Conservation (phyloP, 768 basidiomycete species). For the Scleroderma bovista region DNA sequence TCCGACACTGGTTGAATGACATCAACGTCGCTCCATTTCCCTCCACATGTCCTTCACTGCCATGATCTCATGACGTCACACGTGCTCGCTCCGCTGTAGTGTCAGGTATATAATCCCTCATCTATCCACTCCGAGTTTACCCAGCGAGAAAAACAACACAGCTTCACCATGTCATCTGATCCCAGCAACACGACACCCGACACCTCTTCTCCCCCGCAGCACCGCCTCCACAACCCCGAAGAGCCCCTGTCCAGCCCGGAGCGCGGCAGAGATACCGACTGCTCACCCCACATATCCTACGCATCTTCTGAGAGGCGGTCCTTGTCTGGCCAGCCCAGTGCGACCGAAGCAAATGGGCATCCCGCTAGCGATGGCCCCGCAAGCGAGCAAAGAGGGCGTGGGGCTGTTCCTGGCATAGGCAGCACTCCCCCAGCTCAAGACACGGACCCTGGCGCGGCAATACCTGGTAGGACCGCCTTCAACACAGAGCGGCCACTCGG, state of each 20-base stretch:
- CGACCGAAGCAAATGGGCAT: slow-evolving; percentile 2
- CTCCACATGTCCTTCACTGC: too few relatives aligned
- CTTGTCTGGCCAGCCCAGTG: background rate
- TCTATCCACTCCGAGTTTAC: too few relatives aligned
- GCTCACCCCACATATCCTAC: slow-evolving; percentile 33
- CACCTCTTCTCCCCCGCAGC: slow-evolving; percentile 20
- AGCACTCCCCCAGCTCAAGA: background rate
- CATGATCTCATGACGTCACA: too few relatives aligned
- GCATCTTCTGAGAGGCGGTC: slow-evolving; percentile 29
- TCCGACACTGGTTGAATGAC: too few relatives aligned
- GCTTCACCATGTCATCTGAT: background rate
- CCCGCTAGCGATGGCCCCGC: slow-evolving; percentile 14
- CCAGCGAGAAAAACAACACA: background rate
- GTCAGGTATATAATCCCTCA: too few relatives aligned
- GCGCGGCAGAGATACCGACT: slow-evolving; percentile 17
- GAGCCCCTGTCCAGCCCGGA: slow-evolving; percentile 44
- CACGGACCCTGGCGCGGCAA: background rate
- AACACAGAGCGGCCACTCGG: slow-evolving; percentile 31
- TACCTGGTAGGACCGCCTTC: slow-evolving; percentile 20
- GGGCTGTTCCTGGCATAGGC: background rate
- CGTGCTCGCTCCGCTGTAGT: too few relatives aligned
- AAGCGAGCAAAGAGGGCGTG: slow-evolving; percentile 6
- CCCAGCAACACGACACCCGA: background rate
- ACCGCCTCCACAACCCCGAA: slow-evolving; percentile 43
- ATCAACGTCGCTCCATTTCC: too few relatives aligned